Evolutionary conservation across 805 yeast species (phyloP), one percentile per base, ranked within the genome.

Genomic region (Kodamaea laetipori): DNA sequence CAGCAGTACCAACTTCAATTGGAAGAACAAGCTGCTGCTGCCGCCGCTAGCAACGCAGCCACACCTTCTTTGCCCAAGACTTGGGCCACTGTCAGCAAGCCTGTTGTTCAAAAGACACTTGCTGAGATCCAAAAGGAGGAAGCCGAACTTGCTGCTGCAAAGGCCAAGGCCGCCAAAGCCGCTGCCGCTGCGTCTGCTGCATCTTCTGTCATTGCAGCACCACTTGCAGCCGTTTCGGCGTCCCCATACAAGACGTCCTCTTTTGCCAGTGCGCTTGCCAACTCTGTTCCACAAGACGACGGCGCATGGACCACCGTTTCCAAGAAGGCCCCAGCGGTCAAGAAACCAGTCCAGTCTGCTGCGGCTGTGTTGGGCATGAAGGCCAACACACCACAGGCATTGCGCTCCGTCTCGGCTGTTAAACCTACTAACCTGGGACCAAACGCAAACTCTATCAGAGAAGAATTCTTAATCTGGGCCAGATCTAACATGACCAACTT

Each of bases 391-490:
- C 71, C 76, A 3, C 69, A 66, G 43, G 49, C 59, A 31, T 61
- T 71, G 45, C 61, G 74, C 28, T 57, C 67, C 3, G 70, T 67
- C 13, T 62, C 71, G 4, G 64, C 73, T 2, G 30, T 60, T 4
- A 49, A 50, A 21, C 54, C 71, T 1, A 37, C 58, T 2, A 35
- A 23, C 39, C 17, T 15, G 15, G 39, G 54, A 6, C 56, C 53
- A 26, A 58, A 57, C 45, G 46, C 63, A 3, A 45, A 44, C 8
- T 59, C 60, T 1, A 45, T 65, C 16, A 64, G 66, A 50, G 80
- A 81, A 58, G 87, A 82, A 46, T 84, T 86, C 48, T 63, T 86
- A 49, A 62, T 71, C 15, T 86, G 95, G 95, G 84, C 89, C 48
- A 78, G 87, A 54, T 60, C 78, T 3, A 79, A 82, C 50, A 71